Percentiles rank a stretch among this genome's conserved stretches.
phyloP scores from a whole-genome alignment of 106 monocot species.

The Dendrobium huoshanense region DNA sequence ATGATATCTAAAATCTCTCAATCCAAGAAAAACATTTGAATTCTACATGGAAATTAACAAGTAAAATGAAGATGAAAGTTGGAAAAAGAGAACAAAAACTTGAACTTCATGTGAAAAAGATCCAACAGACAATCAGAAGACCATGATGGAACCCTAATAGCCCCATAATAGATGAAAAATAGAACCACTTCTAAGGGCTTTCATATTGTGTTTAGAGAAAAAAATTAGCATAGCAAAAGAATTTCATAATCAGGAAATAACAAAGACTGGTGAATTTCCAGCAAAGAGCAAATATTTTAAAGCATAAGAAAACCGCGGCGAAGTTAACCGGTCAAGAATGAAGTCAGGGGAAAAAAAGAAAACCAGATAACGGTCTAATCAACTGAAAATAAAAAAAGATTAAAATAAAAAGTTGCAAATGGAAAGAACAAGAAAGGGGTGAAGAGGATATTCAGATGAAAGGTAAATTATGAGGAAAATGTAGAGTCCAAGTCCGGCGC shows the following conservation, averaged over 20 bases:
- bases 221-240: not conserved
- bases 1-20: not conserved
- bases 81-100: not conserved
- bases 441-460: constrained; percentile 25
- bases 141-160: not conserved
- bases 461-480: constrained; percentile 47
- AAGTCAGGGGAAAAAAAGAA: not conserved
- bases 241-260: not conserved
- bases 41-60: not conserved
- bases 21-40: not conserved
- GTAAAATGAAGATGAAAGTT: not conserved
- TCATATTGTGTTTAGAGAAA: not conserved
- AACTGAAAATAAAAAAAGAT: not conserved
- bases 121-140: not conserved
- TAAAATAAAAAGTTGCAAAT: not conserved
- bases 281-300: not conserved
- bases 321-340: not conserved
- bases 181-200: not conserved
- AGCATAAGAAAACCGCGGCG: too few relatives aligned
- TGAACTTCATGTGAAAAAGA: not conserved
- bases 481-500: constrained; percentile 42
- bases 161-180: not conserved
- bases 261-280: not conserved
- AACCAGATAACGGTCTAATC: not conserved
- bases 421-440: constrained; percentile 4